Evolutionary conservation across 1,139 yeast genomes (phyloP).

Genomic region (Candida tetrigidarum): DNA sequence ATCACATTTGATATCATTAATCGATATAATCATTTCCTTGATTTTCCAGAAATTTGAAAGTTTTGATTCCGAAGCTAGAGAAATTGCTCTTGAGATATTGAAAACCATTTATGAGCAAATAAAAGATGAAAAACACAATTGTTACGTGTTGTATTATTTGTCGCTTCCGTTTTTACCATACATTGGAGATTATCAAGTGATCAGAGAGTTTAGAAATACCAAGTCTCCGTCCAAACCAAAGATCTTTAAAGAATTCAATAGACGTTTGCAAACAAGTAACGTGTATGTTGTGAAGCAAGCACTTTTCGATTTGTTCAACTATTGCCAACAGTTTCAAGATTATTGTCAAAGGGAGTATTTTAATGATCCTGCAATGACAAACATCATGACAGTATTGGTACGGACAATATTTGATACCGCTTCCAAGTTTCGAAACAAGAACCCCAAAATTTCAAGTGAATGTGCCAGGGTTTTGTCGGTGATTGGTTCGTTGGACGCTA

Average conservation of each 20-base stretch:
- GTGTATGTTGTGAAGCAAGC: conserved; percentile 81
- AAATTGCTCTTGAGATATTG: conserved; percentile 50
- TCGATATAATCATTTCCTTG: conserved; percentile 49
- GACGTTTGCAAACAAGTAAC: conserved; percentile 69
- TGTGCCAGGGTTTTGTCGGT: conserved; percentile 75
- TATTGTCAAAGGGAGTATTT: conserved; percentile 48
- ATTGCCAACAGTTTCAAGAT: conserved; percentile 50
- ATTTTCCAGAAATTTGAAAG: conserved; percentile 64
- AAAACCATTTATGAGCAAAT: conserved; percentile 41
- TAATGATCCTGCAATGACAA: conserved; percentile 32
- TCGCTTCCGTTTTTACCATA: conserved; percentile 53
- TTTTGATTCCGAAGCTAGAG: conserved; percentile 52
- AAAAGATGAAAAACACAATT: conserved; percentile 33
- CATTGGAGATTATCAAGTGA: conserved; percentile 30
- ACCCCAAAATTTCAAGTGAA: conserved; percentile 53
- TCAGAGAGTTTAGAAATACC: conserved; percentile 25
- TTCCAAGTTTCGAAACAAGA: conserved; percentile 55
- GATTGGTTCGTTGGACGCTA: conserved; percentile 80
- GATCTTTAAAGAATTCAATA: conserved; percentile 52
- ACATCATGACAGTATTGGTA: conserved; percentile 48
- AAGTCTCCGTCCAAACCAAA: conserved; percentile 34
- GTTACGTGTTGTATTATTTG: conserved; percentile 49
- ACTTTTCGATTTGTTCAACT: conserved; percentile 63
- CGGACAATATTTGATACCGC: conserved; percentile 63
- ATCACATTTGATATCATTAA: conserved; percentile 52